These are phyloP conservation scores for Rhizopogon rudus DNA, from an alignment of 768 basidiomycete species.

Conservation along the genomic window DNA sequence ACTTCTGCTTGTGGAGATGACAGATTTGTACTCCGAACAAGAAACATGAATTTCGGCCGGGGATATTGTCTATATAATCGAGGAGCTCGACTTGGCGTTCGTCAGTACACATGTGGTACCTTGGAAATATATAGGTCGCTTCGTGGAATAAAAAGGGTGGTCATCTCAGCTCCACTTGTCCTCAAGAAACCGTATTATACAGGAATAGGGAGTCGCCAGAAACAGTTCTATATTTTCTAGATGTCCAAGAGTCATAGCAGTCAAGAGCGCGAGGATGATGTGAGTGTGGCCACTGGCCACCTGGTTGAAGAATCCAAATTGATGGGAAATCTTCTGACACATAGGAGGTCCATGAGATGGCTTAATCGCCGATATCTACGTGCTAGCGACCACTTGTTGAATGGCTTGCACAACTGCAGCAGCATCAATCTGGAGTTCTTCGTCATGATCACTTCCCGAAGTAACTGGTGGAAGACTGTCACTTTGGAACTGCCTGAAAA, in stretches of 20 bases:
- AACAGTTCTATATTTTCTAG: not conserved
- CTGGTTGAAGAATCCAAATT: not conserved
- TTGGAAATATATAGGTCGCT: not conserved
- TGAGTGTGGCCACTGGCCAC: not conserved
- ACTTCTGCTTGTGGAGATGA: too few relatives aligned
- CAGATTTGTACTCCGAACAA: too few relatives aligned
- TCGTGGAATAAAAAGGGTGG: not conserved
- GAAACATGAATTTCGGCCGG: too few relatives aligned
- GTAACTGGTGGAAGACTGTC: slow-evolving; percentile 30
- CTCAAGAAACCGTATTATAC: too few relatives aligned
- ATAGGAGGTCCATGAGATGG: not conserved
- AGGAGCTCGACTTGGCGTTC: too few relatives aligned
- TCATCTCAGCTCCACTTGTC: too few relatives aligned
- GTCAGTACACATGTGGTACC: too few relatives aligned
- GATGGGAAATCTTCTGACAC: not conserved
- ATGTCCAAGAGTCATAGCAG: not conserved
- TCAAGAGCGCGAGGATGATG: not conserved
- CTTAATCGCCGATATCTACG: not conserved
- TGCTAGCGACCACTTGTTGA: not conserved
- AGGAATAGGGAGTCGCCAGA: too few relatives aligned
- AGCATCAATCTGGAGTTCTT: slow-evolving; percentile 33
- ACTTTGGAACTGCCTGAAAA: slow-evolving; percentile 30
- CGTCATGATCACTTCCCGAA: slow-evolving; percentile 16
- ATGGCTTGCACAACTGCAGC: slow-evolving; percentile 38
- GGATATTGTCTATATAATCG: too few relatives aligned